phyloP scores from a whole-genome alignment of 768 basidiomycete species.

The Neoboletus subvelutipes region DNA sequence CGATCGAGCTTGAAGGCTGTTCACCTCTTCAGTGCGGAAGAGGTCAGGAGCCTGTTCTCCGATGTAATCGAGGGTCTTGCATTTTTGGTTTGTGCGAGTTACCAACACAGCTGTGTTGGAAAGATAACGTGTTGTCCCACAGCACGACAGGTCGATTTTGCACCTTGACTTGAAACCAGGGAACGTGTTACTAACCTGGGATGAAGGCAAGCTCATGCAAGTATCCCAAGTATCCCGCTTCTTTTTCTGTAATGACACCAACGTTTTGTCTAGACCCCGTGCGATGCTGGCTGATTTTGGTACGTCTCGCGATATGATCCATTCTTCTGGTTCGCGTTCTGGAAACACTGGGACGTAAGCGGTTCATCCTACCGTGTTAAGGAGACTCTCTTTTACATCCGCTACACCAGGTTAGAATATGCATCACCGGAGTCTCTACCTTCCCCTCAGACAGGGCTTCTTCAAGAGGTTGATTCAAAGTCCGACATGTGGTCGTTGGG shows the following conservation, averaged over 20 bases:
- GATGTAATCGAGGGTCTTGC: conserved; percentile 86
- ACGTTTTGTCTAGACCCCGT: conserved; percentile 57
- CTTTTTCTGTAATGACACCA: background rate
- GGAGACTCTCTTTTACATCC: background rate
- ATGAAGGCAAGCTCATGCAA: conserved; percentile 80
- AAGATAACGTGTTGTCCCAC: conserved; percentile 9
- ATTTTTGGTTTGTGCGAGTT: conserved; percentile 63
- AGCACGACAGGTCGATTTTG: conserved; percentile 84
- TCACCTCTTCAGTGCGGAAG: conserved; percentile 81
- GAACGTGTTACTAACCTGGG: conserved; percentile 90
- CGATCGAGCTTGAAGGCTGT: conserved; percentile 63
- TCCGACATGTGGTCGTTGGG: conserved; percentile 97
- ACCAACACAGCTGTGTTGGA: background rate
- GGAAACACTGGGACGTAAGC: conserved; percentile 95
- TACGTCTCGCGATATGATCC: conserved; percentile 88
- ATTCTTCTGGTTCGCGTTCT: conserved; percentile 62
- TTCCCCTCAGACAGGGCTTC: conserved; percentile 59
- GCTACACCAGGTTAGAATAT: conserved; percentile 66
- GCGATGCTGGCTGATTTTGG: conserved; percentile 97
- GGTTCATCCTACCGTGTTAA: background rate
- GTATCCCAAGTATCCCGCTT: conserved; percentile 21
- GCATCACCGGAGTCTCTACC: conserved; percentile 86
- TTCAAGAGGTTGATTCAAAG: conserved; percentile 78
- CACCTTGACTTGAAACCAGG: conserved; percentile 95
- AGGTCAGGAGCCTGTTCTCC: conserved; percentile 74